These are phyloP conservation scores for Aspergillus ustus DNA, from an alignment of 2,329 filamentous ascomycete genomes.

Conservation along the genomic window DNA sequence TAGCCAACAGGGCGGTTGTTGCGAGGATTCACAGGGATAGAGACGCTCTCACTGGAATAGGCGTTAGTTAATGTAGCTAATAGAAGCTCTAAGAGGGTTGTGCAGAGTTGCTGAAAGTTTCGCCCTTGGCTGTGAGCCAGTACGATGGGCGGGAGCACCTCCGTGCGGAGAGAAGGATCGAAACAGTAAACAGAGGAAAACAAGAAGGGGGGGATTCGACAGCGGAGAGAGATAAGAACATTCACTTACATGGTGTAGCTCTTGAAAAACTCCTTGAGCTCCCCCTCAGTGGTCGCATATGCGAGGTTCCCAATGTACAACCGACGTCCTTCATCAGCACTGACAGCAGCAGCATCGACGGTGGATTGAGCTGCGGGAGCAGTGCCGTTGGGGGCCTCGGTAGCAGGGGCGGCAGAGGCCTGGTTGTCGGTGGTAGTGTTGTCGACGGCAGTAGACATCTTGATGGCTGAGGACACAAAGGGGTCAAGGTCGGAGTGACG, in stretches of 20 bases:
- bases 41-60: conserved; percentile 83
- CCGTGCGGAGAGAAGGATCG: background rate
- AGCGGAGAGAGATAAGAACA: conserved; percentile 3
- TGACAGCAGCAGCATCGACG: conserved; percentile 92
- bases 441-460: conserved; percentile 84
- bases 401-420: conserved; percentile 67
- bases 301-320: conserved; percentile 99
- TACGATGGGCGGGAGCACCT: background rate
- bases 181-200: conserved; percentile 10
- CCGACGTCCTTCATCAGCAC: conserved; percentile 97
- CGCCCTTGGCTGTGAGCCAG: background rate
- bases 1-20: conserved; percentile 98
- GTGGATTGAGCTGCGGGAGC: conserved; percentile 72
- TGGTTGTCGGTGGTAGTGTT: conserved; percentile 69
- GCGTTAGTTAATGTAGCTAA: conserved; percentile 39
- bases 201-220: conserved; percentile 1
- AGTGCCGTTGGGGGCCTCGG: conserved; percentile 60
- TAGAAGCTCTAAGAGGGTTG: background rate
- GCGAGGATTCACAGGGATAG: conserved; percentile 98
- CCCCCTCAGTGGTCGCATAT: conserved; percentile 99
- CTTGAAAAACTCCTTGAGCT: conserved; percentile 99
- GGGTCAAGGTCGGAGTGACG: conserved; percentile 33
- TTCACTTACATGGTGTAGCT: conserved; percentile 94
- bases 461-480: conserved; percentile 52
- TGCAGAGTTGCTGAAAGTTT: background rate